Evolutionary conservation across 225 moss, liverwort and hornwort genomes (phyloP), one percentile per base, ranked within the genome.

Genomic region (Antitrichia curtipendula): DNA sequence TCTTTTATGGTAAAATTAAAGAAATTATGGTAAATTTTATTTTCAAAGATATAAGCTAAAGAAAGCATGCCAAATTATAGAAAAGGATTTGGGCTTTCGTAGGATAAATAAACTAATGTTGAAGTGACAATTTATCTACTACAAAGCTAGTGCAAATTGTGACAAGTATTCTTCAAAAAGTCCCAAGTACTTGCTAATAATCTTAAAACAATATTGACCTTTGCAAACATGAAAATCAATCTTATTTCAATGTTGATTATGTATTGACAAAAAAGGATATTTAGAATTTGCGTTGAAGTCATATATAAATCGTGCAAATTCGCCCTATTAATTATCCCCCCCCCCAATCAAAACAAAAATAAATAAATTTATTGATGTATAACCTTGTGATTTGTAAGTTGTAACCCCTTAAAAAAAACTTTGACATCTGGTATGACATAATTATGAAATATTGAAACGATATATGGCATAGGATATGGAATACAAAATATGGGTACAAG

Each of bases 381-480:
- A 1, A 5, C 17, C 36, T n/a, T n/a, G n/a, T n/a, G n/a, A n/a
- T n/a, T n/a, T n/a, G n/a, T n/a, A n/a, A n/a, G n/a, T n/a, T n/a
- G n/a, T n/a, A n/a, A n/a, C n/a, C n/a, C n/a, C n/a, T n/a, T n/a
- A n/a, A n/a, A n/a, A n/a, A n/a, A n/a, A n/a, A n/a, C n/a, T n/a
- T n/a, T n/a, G n/a, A n/a, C n/a, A n/a, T n/a, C n/a, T n/a, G n/a
- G n/a, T n/a, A n/a, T n/a, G n/a, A n/a, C n/a, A n/a, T n/a, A n/a
- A n/a, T n/a, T n/a, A n/a, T n/a, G n/a, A 22, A 38, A 38, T 21
- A 66, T 66, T n/a, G 21, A 21, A n/a, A n/a, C 0, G 2, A 0
- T n/a, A 21, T n/a, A 21, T 12, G 2, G 3, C 22, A n/a, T 2
- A 0, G 0, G 6, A 66, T 34, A n/a, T n/a, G n/a, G n/a, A n/a